Percentiles rank a stretch among this genome's conserved stretches.
Evolutionary conservation across 1,139 yeast species (phyloP).

Genomic region (Geotrichum citri-aurantii): DNA sequence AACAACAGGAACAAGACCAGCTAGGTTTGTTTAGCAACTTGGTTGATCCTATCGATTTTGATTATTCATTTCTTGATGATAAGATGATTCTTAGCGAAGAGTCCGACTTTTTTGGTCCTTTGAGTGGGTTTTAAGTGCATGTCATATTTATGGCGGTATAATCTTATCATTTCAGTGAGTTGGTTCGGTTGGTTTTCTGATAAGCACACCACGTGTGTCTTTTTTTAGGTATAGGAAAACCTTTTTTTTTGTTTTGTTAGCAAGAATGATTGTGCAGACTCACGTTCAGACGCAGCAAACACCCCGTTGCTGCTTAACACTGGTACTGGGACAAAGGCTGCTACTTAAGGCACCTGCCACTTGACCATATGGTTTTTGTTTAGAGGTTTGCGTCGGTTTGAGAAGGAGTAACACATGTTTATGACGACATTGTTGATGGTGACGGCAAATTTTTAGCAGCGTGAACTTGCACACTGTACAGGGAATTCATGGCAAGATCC

Average conservation of each 20-base stretch:
- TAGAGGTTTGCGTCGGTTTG: not conserved
- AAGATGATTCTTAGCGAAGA: slow-evolving; percentile 12
- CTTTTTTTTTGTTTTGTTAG: too few species aligned
- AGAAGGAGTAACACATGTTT: not conserved
- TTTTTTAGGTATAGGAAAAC: not conserved
- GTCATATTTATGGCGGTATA: not conserved
- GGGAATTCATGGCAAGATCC: slow-evolving; percentile 16
- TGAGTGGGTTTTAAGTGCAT: not conserved
- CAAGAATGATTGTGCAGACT: not conserved
- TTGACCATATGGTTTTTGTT: not conserved
- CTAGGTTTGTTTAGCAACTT: slow-evolving; percentile 20
- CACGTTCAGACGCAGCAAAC: not conserved
- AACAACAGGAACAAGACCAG: slow-evolving; percentile 19
- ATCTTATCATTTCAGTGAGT: not conserved
- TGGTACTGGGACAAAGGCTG: not conserved
- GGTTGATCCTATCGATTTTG: slow-evolving; percentile 18
- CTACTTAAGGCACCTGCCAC: not conserved
- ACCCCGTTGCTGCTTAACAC: not conserved
- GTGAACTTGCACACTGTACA: not conserved
- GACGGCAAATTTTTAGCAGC: not conserved
- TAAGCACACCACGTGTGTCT: slow-evolving; percentile 21
- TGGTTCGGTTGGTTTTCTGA: not conserved
- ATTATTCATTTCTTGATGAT: slow-evolving; percentile 20
- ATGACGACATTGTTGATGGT: not conserved
- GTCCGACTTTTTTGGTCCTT: slow-evolving; percentile 21